Percentiles rank a stretch among this genome's conserved stretches.
These are phyloP conservation scores for Brassica balearica DNA, from an alignment of 441 rosid genomes.

Conservation along the genomic window DNA sequence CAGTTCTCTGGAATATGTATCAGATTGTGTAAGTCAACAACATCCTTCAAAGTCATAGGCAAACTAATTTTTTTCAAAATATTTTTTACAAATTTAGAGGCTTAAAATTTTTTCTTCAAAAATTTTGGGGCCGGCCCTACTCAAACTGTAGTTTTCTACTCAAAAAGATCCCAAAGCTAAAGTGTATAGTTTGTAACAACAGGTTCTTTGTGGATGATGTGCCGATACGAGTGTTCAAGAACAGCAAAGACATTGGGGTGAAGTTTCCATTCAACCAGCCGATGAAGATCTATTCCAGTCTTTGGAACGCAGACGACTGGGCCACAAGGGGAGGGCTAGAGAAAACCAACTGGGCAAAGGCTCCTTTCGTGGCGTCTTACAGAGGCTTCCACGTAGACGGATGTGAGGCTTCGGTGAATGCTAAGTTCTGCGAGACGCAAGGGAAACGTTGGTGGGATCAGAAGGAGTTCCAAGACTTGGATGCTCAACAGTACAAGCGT, in stretches of 20 bases:
- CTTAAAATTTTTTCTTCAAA: no score
- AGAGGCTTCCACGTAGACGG: constrained; percentile 69
- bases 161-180: constrained; percentile 49
- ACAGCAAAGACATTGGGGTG: constrained; percentile 59
- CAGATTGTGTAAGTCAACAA: constrained; percentile 58
- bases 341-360: constrained; percentile 41
- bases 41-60: constrained; percentile 29
- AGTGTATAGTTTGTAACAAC: constrained; percentile 39
- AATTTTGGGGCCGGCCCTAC: no score
- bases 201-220: constrained; percentile 52
- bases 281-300: constrained; percentile 61
- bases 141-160: constrained; percentile 35
- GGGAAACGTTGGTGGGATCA: constrained; percentile 81
- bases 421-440: constrained; percentile 63
- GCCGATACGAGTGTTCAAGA: constrained; percentile 41
- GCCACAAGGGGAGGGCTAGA: constrained; percentile 43
- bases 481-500: constrained; percentile 52
- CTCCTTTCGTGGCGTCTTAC: constrained; percentile 54
- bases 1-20: constrained; percentile 44
- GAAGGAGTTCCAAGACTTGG: constrained; percentile 63
- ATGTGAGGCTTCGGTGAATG: constrained; percentile 62
- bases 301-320: constrained; percentile 75
- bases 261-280: constrained; percentile 47
- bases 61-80: no score
- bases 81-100: no score